phyloP scores from a whole-genome alignment of 2,329 filamentous ascomycete species.

The Fusarium chaquense region DNA sequence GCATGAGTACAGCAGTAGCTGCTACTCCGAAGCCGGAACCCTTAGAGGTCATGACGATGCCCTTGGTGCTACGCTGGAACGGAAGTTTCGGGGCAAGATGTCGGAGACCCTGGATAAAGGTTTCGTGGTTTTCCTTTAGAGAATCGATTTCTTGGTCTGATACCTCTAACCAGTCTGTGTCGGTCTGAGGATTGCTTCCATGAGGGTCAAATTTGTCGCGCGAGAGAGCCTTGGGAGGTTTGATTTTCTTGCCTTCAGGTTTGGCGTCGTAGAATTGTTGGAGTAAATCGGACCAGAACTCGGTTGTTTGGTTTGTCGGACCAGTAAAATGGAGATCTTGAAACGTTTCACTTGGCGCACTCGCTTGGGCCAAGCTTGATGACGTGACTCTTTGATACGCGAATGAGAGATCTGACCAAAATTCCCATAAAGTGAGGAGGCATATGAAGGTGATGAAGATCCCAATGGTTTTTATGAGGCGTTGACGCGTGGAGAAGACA shows the following conservation, averaged over 20 bases:
- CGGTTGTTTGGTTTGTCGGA: constrained; percentile 24
- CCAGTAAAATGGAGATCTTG: constrained; percentile 23
- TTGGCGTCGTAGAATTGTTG: constrained; percentile 24
- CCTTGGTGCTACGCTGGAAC: constrained; percentile 21
- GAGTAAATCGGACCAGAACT: constrained; percentile 34
- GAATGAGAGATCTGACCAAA: constrained; percentile 30
- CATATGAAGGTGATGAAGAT: constrained; percentile 31
- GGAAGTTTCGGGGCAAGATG: constrained; percentile 32
- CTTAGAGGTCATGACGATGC: constrained; percentile 41
- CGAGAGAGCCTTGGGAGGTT: constrained; percentile 16
- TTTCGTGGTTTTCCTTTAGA: constrained; percentile 29
- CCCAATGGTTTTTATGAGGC: constrained; percentile 18
- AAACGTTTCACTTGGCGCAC: not conserved
- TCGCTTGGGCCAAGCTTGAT: not conserved
- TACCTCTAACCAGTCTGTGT: constrained; percentile 33
- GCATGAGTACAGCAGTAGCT: constrained; percentile 40
- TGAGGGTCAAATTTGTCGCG: constrained; percentile 38
- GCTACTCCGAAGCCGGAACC: constrained; percentile 37
- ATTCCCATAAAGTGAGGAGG: constrained; percentile 36
- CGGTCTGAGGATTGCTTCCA: constrained; percentile 2
- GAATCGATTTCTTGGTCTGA: constrained; percentile 25
- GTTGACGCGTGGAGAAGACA: constrained; percentile 22
- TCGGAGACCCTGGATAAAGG: constrained; percentile 24
- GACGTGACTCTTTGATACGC: constrained; percentile 27
- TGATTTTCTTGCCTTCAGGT: constrained; percentile 29